Conservation (phyloP, 306 rosid genomes). For the Inga laurina region DNA sequence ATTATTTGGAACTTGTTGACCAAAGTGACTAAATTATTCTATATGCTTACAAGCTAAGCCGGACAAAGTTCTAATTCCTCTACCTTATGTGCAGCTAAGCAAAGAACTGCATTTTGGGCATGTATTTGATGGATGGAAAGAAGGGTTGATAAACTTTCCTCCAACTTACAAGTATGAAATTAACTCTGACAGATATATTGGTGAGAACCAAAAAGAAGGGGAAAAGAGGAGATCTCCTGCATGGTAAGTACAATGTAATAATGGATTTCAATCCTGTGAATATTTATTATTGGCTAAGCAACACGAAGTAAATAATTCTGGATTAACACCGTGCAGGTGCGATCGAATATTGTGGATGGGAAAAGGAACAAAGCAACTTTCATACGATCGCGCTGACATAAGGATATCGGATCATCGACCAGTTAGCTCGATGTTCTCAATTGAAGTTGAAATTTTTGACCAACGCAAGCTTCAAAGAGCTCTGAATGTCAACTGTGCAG, state of each 20-base stretch:
- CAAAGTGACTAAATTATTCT: not conserved
- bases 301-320: slow-evolving; percentile 19
- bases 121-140: slow-evolving; percentile 95
- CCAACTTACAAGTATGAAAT: slow-evolving; percentile 92
- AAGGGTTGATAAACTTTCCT: slow-evolving; percentile 77
- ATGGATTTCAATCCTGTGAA: not conserved
- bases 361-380: slow-evolving; percentile 75
- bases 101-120: slow-evolving; percentile 70
- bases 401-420: slow-evolving; percentile 87
- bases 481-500: slow-evolving; percentile 60
- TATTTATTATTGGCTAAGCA: not conserved
- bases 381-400: slow-evolving; percentile 64
- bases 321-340: slow-evolving; percentile 60
- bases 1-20: not conserved
- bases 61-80: slow-evolving; percentile 17
- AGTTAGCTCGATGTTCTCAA: slow-evolving; percentile 66
- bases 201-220: slow-evolving; percentile 78
- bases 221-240: slow-evolving; percentile 96
- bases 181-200: slow-evolving; percentile 72
- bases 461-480: slow-evolving; percentile 81
- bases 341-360: slow-evolving; percentile 89
- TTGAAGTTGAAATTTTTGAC: slow-evolving; percentile 86
- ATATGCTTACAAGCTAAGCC: slow-evolving; percentile 3
- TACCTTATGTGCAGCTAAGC: slow-evolving; percentile 56
- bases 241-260: slow-evolving; percentile 49